Conservation (phyloP, 257 asterid genomes). For the Capsicum chinense region DNA sequence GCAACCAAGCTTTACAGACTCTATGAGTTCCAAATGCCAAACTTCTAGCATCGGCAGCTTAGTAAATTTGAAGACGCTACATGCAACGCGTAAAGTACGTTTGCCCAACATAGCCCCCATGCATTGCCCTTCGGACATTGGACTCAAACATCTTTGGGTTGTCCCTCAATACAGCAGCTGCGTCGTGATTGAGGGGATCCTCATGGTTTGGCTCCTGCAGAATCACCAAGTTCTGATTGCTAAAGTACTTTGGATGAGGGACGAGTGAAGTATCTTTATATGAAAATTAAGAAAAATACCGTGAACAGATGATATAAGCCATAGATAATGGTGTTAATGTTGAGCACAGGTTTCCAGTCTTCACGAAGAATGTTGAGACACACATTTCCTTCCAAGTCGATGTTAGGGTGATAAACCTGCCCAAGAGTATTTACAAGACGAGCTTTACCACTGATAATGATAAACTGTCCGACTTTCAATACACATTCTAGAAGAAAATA, state of each 20-base stretch:
- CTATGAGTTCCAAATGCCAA: conserved; percentile 33
- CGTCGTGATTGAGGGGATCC: conserved; percentile 96
- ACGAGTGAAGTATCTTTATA: not conserved
- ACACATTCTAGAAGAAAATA: not conserved
- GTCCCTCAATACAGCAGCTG: conserved; percentile 89
- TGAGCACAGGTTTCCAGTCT: conserved; percentile 98
- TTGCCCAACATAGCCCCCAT: conserved; percentile 91
- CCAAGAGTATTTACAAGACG: conserved; percentile 1
- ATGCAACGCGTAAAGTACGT: conserved; percentile 79
- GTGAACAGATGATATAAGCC: conserved; percentile 95
- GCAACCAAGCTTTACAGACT: conserved; percentile 50
- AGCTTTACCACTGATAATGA: not conserved
- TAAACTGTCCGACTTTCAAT: not conserved
- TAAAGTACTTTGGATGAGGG: conserved; percentile 15
- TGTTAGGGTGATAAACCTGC: conserved; percentile 97
- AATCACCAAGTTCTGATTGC: conserved; percentile 30
- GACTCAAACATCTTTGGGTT: conserved; percentile 86
- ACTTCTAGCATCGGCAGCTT: conserved; percentile 34
- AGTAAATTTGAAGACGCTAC: conserved; percentile 40
- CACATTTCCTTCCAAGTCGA: conserved; percentile 95
- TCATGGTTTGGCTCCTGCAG: conserved; percentile 93
- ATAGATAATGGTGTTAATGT: conserved; percentile 85
- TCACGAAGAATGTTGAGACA: conserved; percentile 98
- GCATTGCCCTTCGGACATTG: conserved; percentile 87
- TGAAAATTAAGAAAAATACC: conserved; percentile 45